phyloP scores from a whole-genome alignment of 192 early-diverging fungal genomes.

The Jimgerdemannia flammicorona region DNA sequence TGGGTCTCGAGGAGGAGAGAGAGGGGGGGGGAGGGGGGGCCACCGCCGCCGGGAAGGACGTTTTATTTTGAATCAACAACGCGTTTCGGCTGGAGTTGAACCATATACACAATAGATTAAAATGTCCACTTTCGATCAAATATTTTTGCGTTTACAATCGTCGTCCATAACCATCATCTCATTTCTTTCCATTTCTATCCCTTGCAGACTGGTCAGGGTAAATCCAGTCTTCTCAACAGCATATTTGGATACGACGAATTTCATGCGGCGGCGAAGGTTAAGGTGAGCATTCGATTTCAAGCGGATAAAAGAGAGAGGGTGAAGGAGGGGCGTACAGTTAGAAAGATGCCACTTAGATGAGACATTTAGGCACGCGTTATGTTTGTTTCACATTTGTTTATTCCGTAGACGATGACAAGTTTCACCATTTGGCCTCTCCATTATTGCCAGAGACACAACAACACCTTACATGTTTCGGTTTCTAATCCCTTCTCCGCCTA shows the following conservation, averaged over 20 bases:
- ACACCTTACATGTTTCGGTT: not conserved
- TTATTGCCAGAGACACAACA: not conserved
- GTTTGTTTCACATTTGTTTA: too few relatives aligned
- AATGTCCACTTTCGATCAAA: not conserved
- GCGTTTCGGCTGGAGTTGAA: too few relatives aligned
- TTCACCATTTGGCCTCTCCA: not conserved
- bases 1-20: not conserved
- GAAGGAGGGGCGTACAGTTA: not conserved
- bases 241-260: constrained; percentile 16
- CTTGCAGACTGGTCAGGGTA: constrained; percentile 21
- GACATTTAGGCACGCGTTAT: too few relatives aligned
- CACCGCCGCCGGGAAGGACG: too few relatives aligned
- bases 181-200: constrained; percentile 1
- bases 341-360: not conserved
- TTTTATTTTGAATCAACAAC: too few relatives aligned
- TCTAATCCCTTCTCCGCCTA: not conserved
- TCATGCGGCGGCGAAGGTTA: constrained; percentile 3
- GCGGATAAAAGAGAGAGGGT: too few relatives aligned
- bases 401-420: not conserved
- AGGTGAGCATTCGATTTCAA: constrained; percentile 4
- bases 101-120: not conserved
- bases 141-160: not conserved
- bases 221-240: constrained; percentile 21
- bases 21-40: too few relatives aligned
- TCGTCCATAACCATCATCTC: too few relatives aligned